Conservation (phyloP, 345 rosid species). For the Eucalyptus sp. region DNA sequence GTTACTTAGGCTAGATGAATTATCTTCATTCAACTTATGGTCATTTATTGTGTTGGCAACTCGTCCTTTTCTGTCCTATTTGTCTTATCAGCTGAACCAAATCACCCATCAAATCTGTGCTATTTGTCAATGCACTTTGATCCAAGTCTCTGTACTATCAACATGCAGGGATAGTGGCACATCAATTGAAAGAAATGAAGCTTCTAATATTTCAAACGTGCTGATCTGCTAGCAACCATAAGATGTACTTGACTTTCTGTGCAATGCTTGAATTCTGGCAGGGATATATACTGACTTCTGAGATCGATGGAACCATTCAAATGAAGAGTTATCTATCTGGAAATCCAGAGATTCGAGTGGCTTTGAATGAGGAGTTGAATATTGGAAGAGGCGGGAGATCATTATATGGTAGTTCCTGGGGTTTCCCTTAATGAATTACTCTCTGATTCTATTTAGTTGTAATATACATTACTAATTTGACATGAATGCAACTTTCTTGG, state of each 20-base stretch:
- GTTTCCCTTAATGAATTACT: neutral
- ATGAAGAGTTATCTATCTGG: constrained; percentile 98
- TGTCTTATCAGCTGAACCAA: neutral
- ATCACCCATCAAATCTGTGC: neutral
- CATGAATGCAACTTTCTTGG: neutral
- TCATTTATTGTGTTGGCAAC: neutral
- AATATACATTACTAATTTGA: neutral
- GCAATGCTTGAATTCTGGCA: constrained; percentile 7
- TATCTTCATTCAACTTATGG: neutral
- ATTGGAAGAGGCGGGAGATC: constrained; percentile 83
- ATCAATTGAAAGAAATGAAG: neutral
- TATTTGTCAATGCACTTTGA: neutral
- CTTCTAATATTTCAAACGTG: neutral
- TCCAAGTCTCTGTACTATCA: neutral
- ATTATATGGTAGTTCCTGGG: constrained; percentile 42
- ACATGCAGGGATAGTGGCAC: neutral
- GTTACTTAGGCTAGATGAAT: neutral
- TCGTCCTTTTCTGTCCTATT: neutral
- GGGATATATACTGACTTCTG: constrained; percentile 98
- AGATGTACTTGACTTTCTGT: neutral
- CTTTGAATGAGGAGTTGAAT: constrained; percentile 87
- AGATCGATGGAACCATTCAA: constrained; percentile 99
- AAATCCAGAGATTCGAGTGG: constrained; percentile 93
- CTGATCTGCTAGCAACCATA: neutral
- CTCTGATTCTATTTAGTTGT: neutral